A percentile compares a stretch with the other conserved stretches of the same genome.
These are phyloP conservation scores for Acaromyces ingoldii DNA, from an alignment of 1,284 basidiomycete genomes.

Conservation along the genomic window DNA sequence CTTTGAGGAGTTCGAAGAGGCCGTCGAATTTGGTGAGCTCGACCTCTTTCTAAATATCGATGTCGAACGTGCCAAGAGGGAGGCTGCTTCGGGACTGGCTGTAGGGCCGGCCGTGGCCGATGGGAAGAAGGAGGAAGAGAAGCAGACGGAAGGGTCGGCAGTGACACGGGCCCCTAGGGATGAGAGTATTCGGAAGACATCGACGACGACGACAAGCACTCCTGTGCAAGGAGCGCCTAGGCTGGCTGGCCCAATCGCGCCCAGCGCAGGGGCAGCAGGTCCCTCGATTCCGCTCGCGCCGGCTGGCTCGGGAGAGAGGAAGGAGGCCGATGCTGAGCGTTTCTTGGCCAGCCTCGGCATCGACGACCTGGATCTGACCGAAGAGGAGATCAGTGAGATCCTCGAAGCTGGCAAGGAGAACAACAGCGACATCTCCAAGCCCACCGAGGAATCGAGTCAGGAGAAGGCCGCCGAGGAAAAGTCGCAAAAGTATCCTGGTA, in stretches of 20 bases:
- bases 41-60: conserved; percentile 40
- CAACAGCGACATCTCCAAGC: background rate
- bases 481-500: conserved; percentile 2
- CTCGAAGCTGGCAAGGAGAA: conserved; percentile 14
- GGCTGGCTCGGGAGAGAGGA: conserved; percentile 27
- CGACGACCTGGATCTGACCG: conserved; percentile 17
- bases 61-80: conserved; percentile 5
- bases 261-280: background rate
- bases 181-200: background rate
- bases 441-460: too few species aligned
- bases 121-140: background rate
- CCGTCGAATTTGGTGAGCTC: conserved; percentile 48
- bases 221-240: background rate
- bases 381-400: conserved; percentile 28
- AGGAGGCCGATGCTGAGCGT: conserved; percentile 34
- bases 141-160: background rate
- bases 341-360: conserved; percentile 32
- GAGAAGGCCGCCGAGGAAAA: background rate
- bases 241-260: conserved; percentile 2
- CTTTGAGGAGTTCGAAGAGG: conserved; percentile 49
- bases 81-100: conserved; percentile 2
- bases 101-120: background rate
- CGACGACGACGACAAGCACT: background rate
- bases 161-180: background rate
- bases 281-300: conserved; percentile 24